phyloP scores from a whole-genome alignment of 2,329 filamentous ascomycete genomes.

The Teratosphaeria destructans region DNA sequence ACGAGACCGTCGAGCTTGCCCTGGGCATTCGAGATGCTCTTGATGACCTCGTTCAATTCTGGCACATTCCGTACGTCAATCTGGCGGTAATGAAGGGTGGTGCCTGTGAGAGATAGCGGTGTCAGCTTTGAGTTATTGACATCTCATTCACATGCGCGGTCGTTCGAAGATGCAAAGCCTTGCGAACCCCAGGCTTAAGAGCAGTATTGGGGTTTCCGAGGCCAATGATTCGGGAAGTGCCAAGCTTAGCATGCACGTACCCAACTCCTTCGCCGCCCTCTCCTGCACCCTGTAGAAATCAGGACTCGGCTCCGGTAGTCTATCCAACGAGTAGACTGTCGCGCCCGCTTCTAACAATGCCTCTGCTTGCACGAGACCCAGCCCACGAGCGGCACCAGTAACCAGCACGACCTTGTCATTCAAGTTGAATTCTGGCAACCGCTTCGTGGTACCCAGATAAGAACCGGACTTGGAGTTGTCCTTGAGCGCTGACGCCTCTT shows the following conservation, averaged over 20 bases:
- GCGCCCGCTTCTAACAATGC: conserved; percentile 67
- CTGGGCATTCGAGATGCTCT: conserved; percentile 57
- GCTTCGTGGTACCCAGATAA: conserved; percentile 27
- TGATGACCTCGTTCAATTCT: conserved; percentile 55
- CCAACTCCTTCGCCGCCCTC: conserved; percentile 54
- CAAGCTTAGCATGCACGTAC: conserved; percentile 11
- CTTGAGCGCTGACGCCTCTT: conserved; percentile 21
- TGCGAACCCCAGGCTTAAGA: too few species aligned
- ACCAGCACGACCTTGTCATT: conserved; percentile 56
- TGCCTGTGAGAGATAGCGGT: conserved; percentile 17
- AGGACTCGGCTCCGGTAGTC: conserved; percentile 46
- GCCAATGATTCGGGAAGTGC: too few species aligned
- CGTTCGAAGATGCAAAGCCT: too few species aligned
- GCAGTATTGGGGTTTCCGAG: too few species aligned
- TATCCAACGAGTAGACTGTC: conserved; percentile 57
- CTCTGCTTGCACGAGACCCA: conserved; percentile 65
- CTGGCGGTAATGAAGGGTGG: conserved; percentile 61
- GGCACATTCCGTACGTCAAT: conserved; percentile 69
- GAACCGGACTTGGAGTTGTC: conserved; percentile 22
- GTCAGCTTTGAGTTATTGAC: too few species aligned
- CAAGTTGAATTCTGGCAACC: conserved; percentile 65
- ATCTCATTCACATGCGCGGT: too few species aligned
- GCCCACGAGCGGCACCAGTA: conserved; percentile 59
- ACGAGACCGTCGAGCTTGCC: conserved; percentile 72
- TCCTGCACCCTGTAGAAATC: conserved; percentile 57